Evolutionary conservation across 2,329 filamentous ascomycete genomes (phyloP).

Genomic region (Fusarium subtropicale): DNA sequence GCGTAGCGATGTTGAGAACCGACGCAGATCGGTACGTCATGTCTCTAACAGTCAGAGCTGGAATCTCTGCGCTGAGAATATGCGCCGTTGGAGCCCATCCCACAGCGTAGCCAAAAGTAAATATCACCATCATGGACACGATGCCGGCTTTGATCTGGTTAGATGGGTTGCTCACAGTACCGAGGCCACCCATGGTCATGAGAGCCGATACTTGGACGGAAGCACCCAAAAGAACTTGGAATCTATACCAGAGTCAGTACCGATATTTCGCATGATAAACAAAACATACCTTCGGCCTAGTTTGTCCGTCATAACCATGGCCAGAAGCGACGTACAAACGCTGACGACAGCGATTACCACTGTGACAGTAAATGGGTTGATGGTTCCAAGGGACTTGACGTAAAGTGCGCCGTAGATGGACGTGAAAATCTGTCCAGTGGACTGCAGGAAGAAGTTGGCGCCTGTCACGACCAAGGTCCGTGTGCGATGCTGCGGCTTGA

Average conservation of each 20-base stretch:
- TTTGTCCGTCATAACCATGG: not conserved
- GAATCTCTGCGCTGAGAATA: conserved; percentile 52
- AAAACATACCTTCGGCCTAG: conserved; percentile 16
- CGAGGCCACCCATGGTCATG: conserved; percentile 54
- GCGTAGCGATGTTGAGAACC: not conserved
- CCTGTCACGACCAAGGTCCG: conserved; percentile 27
- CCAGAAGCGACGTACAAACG: not conserved
- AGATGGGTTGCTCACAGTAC: conserved; percentile 38
- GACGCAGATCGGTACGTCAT: conserved; percentile 12
- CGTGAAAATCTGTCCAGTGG: conserved; percentile 39
- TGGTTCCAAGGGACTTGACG: conserved; percentile 36
- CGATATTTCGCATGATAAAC: too few species aligned
- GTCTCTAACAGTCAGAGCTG: conserved; percentile 49
- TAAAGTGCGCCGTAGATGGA: conserved; percentile 43
- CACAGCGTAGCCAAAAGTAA: conserved; percentile 47
- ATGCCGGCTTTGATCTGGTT: conserved; percentile 44
- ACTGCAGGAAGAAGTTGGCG: conserved; percentile 36
- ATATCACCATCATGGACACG: conserved; percentile 51
- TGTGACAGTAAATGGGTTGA: conserved; percentile 47
- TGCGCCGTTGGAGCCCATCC: conserved; percentile 53
- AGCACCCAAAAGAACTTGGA: not conserved
- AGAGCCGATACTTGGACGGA: conserved; percentile 12
- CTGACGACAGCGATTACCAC: conserved; percentile 44
- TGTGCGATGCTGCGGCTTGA: conserved; percentile 24
- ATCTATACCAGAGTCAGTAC: not conserved